Conservation (phyloP, 2,329 filamentous ascomycete genomes). For the Claviceps citrina region DNA sequence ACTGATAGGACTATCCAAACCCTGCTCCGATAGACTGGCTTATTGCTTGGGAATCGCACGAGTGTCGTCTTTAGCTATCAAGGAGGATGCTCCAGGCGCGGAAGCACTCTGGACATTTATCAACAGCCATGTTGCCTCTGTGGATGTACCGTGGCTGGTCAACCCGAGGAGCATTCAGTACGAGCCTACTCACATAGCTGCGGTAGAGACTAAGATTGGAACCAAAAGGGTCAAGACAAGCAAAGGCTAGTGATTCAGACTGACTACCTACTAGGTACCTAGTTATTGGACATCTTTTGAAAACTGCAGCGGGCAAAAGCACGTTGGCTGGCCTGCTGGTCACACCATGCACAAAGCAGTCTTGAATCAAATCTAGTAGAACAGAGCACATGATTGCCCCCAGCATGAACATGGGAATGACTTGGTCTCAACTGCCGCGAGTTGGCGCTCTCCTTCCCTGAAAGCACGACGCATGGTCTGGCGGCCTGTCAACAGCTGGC, state of each 20-base stretch:
- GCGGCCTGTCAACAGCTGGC: neutral
- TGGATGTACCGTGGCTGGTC: constrained; percentile 39
- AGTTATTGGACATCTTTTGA: too few species aligned
- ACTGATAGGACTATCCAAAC: constrained; percentile 47
- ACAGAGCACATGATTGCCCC: neutral
- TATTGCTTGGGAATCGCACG: constrained; percentile 43
- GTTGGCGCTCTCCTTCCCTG: too few species aligned
- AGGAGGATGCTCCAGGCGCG: constrained; percentile 39
- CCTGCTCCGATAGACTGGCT: constrained; percentile 42
- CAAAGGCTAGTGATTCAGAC: neutral
- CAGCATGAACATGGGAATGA: neutral
- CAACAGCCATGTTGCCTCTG: constrained; percentile 31
- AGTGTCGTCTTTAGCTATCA: constrained; percentile 48
- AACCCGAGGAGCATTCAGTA: constrained; percentile 13
- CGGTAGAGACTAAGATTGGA: constrained; percentile 21
- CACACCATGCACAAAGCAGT: neutral
- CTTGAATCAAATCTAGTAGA: neutral
- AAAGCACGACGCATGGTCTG: neutral
- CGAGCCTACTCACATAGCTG: constrained; percentile 19
- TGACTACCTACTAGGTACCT: too few species aligned
- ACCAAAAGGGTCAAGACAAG: constrained; percentile 10
- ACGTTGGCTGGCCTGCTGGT: neutral
- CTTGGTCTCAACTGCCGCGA: neutral
- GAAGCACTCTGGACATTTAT: constrained; percentile 42
- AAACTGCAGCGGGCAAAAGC: neutral